Percentiles rank a stretch among this genome's conserved stretches.
Evolutionary conservation across 805 yeast genomes (phyloP).

Genomic region (Barnettozyma vustinii): DNA sequence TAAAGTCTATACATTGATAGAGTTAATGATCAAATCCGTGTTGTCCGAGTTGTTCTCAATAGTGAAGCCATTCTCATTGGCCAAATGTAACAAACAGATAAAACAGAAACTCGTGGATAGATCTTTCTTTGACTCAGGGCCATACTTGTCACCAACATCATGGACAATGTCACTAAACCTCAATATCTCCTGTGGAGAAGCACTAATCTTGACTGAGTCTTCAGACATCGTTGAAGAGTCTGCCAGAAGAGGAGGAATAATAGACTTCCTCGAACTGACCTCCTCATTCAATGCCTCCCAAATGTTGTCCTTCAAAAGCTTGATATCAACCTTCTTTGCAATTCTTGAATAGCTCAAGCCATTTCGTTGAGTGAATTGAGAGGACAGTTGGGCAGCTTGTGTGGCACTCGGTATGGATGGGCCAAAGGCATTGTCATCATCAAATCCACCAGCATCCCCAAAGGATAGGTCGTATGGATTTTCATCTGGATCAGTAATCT

Average conservation of each 20-base stretch:
- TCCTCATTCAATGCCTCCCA: slow-evolving; percentile 52
- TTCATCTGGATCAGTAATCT: slow-evolving; percentile 32
- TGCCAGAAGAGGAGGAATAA: not conserved
- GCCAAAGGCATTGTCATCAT: slow-evolving; percentile 26
- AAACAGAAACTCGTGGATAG: slow-evolving; percentile 82
- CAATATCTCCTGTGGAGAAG: slow-evolving; percentile 7
- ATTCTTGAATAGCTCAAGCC: slow-evolving; percentile 58
- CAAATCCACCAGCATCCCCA: slow-evolving; percentile 28
- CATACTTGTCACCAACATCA: slow-evolving; percentile 48
- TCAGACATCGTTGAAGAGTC: not conserved
- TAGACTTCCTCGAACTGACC: slow-evolving; percentile 9
- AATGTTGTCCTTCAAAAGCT: slow-evolving; percentile 65
- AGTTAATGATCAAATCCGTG: slow-evolving; percentile 18
- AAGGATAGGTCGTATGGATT: slow-evolving; percentile 16
- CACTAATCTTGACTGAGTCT: not conserved
- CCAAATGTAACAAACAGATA: slow-evolving; percentile 77
- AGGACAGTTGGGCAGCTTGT: slow-evolving; percentile 18
- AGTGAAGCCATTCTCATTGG: slow-evolving; percentile 75
- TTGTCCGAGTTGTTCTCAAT: slow-evolving; percentile 38
- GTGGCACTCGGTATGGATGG: slow-evolving; percentile 19
- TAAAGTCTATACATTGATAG: slow-evolving; percentile 1
- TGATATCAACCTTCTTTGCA: slow-evolving; percentile 77
- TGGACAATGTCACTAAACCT: slow-evolving; percentile 44
- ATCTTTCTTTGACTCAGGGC: slow-evolving; percentile 51
- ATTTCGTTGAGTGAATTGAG: slow-evolving; percentile 20